Evolutionary conservation across 108 stramenopile genomes (phyloP).

Genomic region (Cyclotella choctawhatcheeana): DNA sequence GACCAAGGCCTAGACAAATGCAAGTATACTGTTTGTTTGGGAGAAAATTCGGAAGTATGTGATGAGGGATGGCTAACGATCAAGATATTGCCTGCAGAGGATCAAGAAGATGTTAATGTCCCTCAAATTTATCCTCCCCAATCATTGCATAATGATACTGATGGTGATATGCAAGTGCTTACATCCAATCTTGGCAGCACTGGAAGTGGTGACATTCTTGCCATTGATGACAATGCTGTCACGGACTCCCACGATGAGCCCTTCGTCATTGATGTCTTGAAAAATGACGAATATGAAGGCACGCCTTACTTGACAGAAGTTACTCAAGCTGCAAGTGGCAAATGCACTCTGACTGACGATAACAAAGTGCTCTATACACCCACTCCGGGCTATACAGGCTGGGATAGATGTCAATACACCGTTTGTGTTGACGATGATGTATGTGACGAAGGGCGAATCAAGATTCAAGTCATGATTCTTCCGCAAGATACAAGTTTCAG

Average conservation of each 20-base stretch:
- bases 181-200: slow-evolving; percentile 12
- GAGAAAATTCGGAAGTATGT: slow-evolving; percentile 16
- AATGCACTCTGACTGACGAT: slow-evolving; percentile 24
- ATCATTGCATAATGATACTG: neutral
- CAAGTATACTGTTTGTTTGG: slow-evolving; percentile 27
- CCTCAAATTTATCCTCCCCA: neutral
- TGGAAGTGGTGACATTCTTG: slow-evolving; percentile 16
- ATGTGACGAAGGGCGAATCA: slow-evolving; percentile 38
- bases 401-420: slow-evolving; percentile 34
- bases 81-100: neutral
- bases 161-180: neutral
- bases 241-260: slow-evolving; percentile 24
- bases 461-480: slow-evolving; percentile 27
- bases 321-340: slow-evolving; percentile 16
- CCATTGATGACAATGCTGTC: slow-evolving; percentile 23
- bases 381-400: slow-evolving; percentile 18
- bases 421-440: slow-evolving; percentile 30
- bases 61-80: slow-evolving; percentile 23
- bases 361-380: slow-evolving; percentile 41
- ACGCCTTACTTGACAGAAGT: slow-evolving; percentile 8
- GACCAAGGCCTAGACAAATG: slow-evolving; percentile 21
- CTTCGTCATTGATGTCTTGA: slow-evolving; percentile 31
- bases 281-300: slow-evolving; percentile 30
- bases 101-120: neutral
- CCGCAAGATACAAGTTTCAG: slow-evolving; percentile 13